Conservation (phyloP, 768 basidiomycete species). For the Cyathus striatus region DNA sequence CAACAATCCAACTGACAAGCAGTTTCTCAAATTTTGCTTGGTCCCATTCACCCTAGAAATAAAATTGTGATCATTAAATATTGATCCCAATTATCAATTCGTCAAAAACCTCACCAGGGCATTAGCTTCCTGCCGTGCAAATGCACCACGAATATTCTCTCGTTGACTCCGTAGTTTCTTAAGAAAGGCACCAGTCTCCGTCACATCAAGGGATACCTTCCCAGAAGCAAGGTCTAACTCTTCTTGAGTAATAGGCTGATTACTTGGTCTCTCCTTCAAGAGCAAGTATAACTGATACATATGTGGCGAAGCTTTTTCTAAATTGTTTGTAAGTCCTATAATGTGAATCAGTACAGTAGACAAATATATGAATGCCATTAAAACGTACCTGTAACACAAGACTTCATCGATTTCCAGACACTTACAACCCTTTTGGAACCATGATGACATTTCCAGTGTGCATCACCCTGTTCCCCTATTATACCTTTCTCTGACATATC, state of each 20-base stretch:
- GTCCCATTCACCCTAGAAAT: conserved; percentile 2
- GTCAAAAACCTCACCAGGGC: not conserved
- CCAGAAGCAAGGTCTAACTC: not conserved
- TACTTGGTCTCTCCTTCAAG: not conserved
- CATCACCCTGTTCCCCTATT: not conserved
- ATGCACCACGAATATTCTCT: not conserved
- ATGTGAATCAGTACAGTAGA: not conserved
- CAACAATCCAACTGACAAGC: conserved; percentile 1
- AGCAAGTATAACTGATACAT: not conserved
- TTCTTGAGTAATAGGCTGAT: not conserved
- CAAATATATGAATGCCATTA: not conserved
- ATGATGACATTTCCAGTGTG: not conserved
- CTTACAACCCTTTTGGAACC: not conserved
- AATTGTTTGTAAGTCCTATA: not conserved
- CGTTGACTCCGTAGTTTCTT: not conserved
- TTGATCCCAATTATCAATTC: no score
- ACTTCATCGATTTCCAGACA: not conserved
- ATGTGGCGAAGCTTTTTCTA: not conserved
- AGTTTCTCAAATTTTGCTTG: conserved; percentile 1
- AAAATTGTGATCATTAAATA: not conserved
- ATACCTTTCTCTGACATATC: not conserved
- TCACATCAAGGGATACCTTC: not conserved
- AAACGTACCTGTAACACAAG: not conserved
- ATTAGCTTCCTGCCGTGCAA: not conserved
- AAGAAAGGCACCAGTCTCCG: not conserved